Evolutionary conservation across 331 rosid species (phyloP), one percentile per base, ranked within the genome.

Genomic region (Quercus tomentella): DNA sequence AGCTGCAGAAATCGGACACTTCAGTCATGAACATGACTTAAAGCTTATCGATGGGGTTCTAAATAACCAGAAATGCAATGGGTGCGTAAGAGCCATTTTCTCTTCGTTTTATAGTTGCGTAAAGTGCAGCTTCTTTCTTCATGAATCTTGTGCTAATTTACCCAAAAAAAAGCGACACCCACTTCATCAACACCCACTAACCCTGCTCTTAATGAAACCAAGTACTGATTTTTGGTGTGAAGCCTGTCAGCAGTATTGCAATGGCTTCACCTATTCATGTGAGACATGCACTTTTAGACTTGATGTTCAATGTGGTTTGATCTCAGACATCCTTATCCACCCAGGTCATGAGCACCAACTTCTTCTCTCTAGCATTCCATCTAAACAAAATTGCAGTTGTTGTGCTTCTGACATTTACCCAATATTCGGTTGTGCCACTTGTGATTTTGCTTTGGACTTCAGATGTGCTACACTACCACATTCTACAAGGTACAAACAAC

Each of bases 191-290:
- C 31, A 58, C 3, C 4, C 66, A 0, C 30, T 58, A 6, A 58
- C 2, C 15, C 66, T 58, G 18, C 18, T 4, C 4, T 17, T 31
- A 1, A 9, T 0, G 4, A 1, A 4, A 4, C 5, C 1, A 0
- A 2, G 2, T 7, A 7, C 1, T 10, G 0, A 0, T 0, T 6
- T 37, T 37, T 0, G 2, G 3, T 61, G 37, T 7, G 0, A 14
- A 1, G 20, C 68, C 0, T 61, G 37, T 61, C 0, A 0, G 0
- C n/a, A 4, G 0, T 0, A 0, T 1, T 25, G 20, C 5, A 25
- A 0, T 25, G 68, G 68, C 35, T 25, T 61, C 35, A 1, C 0
- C 18, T 61, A 61, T 2, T 0, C 0, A 0, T 61, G 68, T 61
- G 10, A 5, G 1, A 4, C 1, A 58, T 60, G 28, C 16, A 0